Percentiles rank a stretch among this genome's conserved stretches.
Conservation (phyloP, 2,329 filamentous ascomycete genomes). For the Bipolaris bicolor region DNA sequence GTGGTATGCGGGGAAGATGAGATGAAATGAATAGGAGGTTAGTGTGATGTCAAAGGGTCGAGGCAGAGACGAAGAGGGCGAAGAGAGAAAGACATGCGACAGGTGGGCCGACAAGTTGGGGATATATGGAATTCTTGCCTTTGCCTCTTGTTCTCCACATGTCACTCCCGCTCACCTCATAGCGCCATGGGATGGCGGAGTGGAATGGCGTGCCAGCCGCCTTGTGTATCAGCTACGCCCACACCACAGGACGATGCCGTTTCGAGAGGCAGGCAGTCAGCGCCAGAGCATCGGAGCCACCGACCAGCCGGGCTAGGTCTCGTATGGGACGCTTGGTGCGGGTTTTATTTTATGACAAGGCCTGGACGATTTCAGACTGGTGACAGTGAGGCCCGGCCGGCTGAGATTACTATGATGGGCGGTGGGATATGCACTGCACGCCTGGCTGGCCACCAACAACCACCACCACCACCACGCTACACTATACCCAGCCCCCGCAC, state of each 20-base stretch:
- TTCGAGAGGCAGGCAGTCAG: constrained; percentile 4
- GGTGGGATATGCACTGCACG: background rate
- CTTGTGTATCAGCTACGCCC: constrained; percentile 14
- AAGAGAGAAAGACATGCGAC: background rate
- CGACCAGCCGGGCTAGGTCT: no score
- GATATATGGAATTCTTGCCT: background rate
- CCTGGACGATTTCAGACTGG: background rate
- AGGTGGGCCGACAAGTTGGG: background rate
- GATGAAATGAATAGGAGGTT: background rate
- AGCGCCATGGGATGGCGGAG: background rate
- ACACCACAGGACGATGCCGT: constrained; percentile 10
- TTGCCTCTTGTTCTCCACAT: background rate
- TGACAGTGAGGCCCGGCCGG: background rate
- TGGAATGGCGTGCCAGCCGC: background rate
- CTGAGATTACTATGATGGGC: background rate
- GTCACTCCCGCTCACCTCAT: background rate
- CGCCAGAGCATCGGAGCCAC: background rate
- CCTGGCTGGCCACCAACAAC: no score
- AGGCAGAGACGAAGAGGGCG: background rate
- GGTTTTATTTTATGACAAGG: background rate
- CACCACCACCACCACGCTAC: no score
- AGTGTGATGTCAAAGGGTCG: no score
- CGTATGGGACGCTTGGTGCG: background rate
- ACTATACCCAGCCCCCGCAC: no score
- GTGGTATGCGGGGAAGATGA: background rate